phyloP scores from a whole-genome alignment of 331 rosid species.

The Rosa hybrid region DNA sequence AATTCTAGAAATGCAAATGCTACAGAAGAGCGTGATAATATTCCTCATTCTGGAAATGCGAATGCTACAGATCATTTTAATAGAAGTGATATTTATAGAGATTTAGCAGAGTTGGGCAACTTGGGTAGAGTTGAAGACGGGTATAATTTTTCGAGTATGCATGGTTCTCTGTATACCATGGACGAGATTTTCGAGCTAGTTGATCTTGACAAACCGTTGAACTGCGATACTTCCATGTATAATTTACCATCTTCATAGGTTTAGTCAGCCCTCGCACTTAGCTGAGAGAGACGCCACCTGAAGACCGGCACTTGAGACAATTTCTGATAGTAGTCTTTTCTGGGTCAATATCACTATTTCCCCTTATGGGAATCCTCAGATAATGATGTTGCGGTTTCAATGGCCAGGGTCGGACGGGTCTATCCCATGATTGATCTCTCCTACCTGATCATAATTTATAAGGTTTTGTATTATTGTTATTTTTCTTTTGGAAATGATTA shows the following conservation, averaged over 20 bases:
- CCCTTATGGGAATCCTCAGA: background rate
- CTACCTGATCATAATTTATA: too few relatives aligned
- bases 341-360: background rate
- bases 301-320: background rate
- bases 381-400: too few relatives aligned
- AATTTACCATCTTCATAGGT: background rate
- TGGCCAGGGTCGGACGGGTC: too few relatives aligned
- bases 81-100: conserved; percentile 29
- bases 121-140: conserved; percentile 24
- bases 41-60: background rate
- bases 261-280: background rate
- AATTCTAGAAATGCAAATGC: background rate
- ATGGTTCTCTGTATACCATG: conserved; percentile 11
- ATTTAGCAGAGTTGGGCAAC: conserved; percentile 37
- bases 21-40: background rate
- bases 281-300: background rate
- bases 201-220: conserved; percentile 42
- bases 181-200: conserved; percentile 45
- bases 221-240: background rate
- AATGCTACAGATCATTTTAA: conserved; percentile 19
- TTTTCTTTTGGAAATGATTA: too few relatives aligned
- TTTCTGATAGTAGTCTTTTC: background rate
- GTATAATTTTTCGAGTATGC: conserved; percentile 12
- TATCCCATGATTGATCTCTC: too few relatives aligned
- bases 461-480: too few relatives aligned